Percentiles rank a stretch among this genome's conserved stretches.
These are phyloP conservation scores for Metschnikowia cerradonensis DNA, from an alignment of 805 yeast genomes.

Conservation along the genomic window DNA sequence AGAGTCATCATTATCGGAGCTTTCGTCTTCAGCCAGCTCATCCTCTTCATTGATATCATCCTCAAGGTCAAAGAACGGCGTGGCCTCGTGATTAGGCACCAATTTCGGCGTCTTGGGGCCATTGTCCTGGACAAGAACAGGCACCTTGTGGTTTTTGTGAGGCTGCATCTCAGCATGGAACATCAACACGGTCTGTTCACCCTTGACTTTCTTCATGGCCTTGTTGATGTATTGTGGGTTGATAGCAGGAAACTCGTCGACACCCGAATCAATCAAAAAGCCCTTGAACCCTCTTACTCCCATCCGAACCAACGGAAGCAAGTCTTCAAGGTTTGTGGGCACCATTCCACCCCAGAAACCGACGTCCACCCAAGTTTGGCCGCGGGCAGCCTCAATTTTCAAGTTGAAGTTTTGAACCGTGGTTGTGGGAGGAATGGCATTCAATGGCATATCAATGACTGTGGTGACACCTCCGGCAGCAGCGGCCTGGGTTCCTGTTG, in stretches of 20 bases:
- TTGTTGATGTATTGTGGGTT: slow-evolving; percentile 55
- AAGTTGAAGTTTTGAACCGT: slow-evolving; percentile 68
- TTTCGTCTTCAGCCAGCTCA: slow-evolving; percentile 8
- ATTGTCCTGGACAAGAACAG: slow-evolving; percentile 22
- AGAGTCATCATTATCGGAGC: slow-evolving; percentile 6
- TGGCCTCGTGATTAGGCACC: slow-evolving; percentile 20
- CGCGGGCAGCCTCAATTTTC: slow-evolving; percentile 74
- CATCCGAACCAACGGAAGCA: slow-evolving; percentile 70
- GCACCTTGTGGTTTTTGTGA: slow-evolving; percentile 18
- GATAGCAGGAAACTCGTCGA: slow-evolving; percentile 89
- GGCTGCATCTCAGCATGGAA: slow-evolving; percentile 91
- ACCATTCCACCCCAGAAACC: slow-evolving; percentile 97
- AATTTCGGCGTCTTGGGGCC: slow-evolving; percentile 24
- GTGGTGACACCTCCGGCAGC: slow-evolving; percentile 97
- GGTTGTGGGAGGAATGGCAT: slow-evolving; percentile 95
- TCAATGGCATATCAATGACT: slow-evolving; percentile 92
- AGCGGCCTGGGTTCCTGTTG: slow-evolving; percentile 92
- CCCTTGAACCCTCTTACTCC: slow-evolving; percentile 96
- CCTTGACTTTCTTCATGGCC: slow-evolving; percentile 64
- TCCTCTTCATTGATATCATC: slow-evolving; percentile 14
- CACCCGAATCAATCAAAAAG: slow-evolving; percentile 91
- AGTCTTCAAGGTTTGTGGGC: slow-evolving; percentile 68
- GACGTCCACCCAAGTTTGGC: slow-evolving; percentile 86
- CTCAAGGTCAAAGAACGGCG: slow-evolving; percentile 18
- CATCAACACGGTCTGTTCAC: slow-evolving; percentile 68